Evolutionary conservation across 2,329 filamentous ascomycete species (phyloP).

Genomic region (Aspergillus sp.): DNA sequence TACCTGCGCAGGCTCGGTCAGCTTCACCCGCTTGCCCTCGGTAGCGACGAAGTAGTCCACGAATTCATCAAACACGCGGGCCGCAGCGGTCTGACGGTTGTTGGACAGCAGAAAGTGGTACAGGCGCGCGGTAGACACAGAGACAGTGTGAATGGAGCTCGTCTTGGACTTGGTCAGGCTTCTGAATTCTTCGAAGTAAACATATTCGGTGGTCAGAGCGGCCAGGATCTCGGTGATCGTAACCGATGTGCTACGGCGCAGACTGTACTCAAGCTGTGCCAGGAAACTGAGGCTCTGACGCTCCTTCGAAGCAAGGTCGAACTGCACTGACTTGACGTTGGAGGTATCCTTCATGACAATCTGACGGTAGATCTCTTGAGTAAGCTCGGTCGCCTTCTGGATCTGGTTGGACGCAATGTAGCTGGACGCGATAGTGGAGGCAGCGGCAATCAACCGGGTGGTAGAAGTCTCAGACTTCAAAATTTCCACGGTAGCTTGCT

Average conservation of each 20-base stretch:
- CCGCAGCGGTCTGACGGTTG: constrained; percentile 27
- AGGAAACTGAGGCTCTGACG: constrained; percentile 47
- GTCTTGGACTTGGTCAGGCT: constrained; percentile 41
- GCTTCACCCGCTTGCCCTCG: constrained; percentile 34
- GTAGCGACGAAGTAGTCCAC: constrained; percentile 34
- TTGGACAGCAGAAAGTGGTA: constrained; percentile 34
- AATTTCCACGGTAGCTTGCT: constrained; percentile 37
- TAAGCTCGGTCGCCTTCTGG: constrained; percentile 35
- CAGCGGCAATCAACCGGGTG: constrained; percentile 35
- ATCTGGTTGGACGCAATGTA: constrained; percentile 40
- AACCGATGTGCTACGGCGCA: constrained; percentile 27
- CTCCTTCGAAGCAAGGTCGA: constrained; percentile 38
- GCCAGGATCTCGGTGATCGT: constrained; percentile 48
- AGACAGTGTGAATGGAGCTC: constrained; percentile 40
- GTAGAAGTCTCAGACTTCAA: constrained; percentile 36
- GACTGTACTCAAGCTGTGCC: constrained; percentile 48
- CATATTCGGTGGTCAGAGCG: constrained; percentile 46
- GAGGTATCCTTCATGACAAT: constrained; percentile 41
- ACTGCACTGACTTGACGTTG: constrained; percentile 32
- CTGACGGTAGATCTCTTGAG: constrained; percentile 44
- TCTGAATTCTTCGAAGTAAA: constrained; percentile 45
- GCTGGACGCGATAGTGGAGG: constrained; percentile 39
- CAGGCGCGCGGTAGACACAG: constrained; percentile 37
- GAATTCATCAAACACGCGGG: constrained; percentile 34
- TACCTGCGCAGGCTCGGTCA: constrained; percentile 28